Percentiles rank a stretch among this genome's conserved stretches.
Evolutionary conservation across 164 flowering plant genomes (phyloP).

Genomic region (Stephania yunnanensis): DNA sequence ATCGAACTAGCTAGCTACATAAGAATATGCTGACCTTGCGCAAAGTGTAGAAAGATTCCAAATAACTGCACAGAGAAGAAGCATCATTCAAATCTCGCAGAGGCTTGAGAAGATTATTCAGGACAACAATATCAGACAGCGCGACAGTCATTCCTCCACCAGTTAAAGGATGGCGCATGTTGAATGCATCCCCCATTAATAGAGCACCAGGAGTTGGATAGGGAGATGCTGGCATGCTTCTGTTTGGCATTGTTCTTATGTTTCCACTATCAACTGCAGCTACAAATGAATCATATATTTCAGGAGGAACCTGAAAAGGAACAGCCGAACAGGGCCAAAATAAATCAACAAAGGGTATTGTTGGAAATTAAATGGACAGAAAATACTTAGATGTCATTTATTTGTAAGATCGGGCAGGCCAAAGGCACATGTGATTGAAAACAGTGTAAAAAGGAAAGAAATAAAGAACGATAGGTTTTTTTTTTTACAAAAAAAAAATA

Average conservation of each 20-base stretch:
- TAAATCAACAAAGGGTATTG: not conserved
- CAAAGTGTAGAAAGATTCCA: conserved; percentile 75
- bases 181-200: conserved; percentile 91
- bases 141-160: conserved; percentile 98
- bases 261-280: conserved; percentile 75
- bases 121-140: conserved; percentile 74
- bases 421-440: too few relatives aligned
- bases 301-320: conserved; percentile 50
- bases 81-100: conserved; percentile 65
- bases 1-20: not conserved
- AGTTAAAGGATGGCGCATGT: conserved; percentile 90
- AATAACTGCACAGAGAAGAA: conserved; percentile 60
- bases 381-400: not conserved
- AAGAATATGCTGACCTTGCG: conserved; percentile 47
- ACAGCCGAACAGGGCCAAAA: not conserved
- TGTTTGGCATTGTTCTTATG: conserved; percentile 86
- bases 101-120: conserved; percentile 76
- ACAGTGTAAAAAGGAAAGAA: too few relatives aligned
- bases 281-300: conserved; percentile 56
- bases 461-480: too few relatives aligned
- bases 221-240: conserved; percentile 97
- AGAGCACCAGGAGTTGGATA: conserved; percentile 87
- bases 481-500: too few relatives aligned
- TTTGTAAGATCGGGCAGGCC: not conserved
- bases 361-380: not conserved